Evolutionary conservation across 306 rosid species (phyloP), one percentile per base, ranked within the genome.

Genomic region (Castanea mollissima): DNA sequence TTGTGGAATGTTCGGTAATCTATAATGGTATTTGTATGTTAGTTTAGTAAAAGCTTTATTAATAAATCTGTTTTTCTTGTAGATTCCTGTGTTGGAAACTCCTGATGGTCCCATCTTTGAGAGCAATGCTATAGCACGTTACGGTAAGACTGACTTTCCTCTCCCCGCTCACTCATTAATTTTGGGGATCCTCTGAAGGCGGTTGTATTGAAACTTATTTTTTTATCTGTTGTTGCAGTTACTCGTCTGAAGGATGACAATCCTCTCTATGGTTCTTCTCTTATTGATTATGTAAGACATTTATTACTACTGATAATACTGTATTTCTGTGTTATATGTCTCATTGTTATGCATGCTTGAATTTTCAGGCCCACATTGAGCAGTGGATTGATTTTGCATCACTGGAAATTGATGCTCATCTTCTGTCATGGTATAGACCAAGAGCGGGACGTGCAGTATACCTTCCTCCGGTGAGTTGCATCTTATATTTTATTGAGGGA

Each of bases 361-460:
- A 83, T n/a, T 41, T 83, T 70, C 91, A 93, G 98, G 95, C 85
- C 71, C 97, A 76, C 27, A 73, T 91, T 10, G 98, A 93, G 55
- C 97, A 93, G 76, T 93, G 98, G 97, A 90, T 91, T 79, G 98
- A 93, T 80, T 91, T 93, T 77, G 57, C 95, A 25, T 44, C 97
- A 1, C 1, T 81, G 81, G 98, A 93, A 83, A 84, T 93, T 69
- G 98, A 90, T 88, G 74, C 86, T 55, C 54, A 89, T 73, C 0
- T 87, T 11, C 0, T 14, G 8, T 12, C 6, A 5, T 86, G 93
- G 97, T 57, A 16, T n/a, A 16, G 25, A 23, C 88, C 84, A 49
- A 90, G 93, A 84, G 2, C 52, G 56, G 97, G 97, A 54, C 6
- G 1, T 1, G 81, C 76, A 18, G 62, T 55, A 2, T 82, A 82